Evolutionary conservation across 257 asterid genomes (phyloP).

Genomic region (Solanum pinnatisectum): DNA sequence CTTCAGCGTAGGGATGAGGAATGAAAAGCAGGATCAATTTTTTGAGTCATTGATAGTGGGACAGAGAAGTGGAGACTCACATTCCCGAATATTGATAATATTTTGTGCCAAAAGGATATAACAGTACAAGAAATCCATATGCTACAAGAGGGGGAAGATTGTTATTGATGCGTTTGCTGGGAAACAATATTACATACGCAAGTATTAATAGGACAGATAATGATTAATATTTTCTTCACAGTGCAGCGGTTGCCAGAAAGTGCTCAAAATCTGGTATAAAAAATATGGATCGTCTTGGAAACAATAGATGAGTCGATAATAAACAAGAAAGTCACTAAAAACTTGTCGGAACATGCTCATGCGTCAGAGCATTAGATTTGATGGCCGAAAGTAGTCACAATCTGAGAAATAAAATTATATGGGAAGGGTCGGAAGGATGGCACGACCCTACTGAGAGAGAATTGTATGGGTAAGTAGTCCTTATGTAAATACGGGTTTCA

Average conservation of each 20-base stretch:
- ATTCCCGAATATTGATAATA: neutral
- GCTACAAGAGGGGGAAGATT: neutral
- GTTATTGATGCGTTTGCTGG: neutral
- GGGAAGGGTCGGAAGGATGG: neutral
- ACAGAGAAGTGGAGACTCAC: neutral
- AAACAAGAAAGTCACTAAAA: neutral
- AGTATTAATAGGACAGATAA: neutral
- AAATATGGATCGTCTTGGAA: neutral
- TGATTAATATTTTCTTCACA: neutral
- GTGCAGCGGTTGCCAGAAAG: neutral
- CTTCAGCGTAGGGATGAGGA: neutral
- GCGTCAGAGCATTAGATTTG: neutral
- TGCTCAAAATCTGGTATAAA: neutral
- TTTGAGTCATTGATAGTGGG: neutral
- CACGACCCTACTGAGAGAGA: neutral
- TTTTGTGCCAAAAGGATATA: neutral
- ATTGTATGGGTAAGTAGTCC: neutral
- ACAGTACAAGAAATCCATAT: neutral
- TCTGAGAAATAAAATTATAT: too few relatives aligned
- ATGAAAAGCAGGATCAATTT: neutral
- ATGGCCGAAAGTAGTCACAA: neutral
- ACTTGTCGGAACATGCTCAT: neutral
- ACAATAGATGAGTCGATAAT: neutral
- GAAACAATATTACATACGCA: neutral
- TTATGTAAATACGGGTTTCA: neutral